Evolutionary conservation across 2,329 filamentous ascomycete species (phyloP), one percentile per base, ranked within the genome.

Genomic region (Sporothrix variecibatus): DNA sequence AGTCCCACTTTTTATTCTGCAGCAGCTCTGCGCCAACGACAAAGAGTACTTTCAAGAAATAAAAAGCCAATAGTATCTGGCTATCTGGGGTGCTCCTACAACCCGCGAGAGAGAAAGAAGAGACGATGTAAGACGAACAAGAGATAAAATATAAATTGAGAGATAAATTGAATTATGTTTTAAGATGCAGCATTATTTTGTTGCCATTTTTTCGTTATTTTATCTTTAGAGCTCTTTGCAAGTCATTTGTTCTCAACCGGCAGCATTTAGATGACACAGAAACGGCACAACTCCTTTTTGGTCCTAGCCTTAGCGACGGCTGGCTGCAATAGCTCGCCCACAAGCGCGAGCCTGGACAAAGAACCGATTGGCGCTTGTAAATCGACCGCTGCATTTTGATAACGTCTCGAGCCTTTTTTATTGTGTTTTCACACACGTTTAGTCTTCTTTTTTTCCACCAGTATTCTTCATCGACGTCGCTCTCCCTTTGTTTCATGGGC

Each of bases 401-500:
- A 11, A 23, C 11, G 23, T 23, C 12, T 65, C 38, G 6, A 26
- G n/a, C n/a, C 1, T 6, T 17, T 17, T 26, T 43, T 15, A 40
- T 65, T 26, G n/a, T 43, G 11, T 43, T 5, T 26, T 53, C 12
- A 53, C 49, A 53, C 49, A n/a, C 9, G 8, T 43, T 43, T 43
- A 15, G 9, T 11, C 8, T 15, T 65, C 5, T 26, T 43, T 5
- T 7, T 26, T 26, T 43, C n/a, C 2, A 58, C n/a, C 15, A 28
- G 8, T 58, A 26, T 28, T 38, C 49, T 23, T 49, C 46, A 53
- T 11, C 67, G 17, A 8, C 23, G 11, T 53, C 23, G 12, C 28
- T 51, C 28, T 70, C 31, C 40, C 31, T 58, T 58, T 70, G 64
- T 68, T 49, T 46, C 40, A 68, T 49, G 40, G 26, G 65, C 67